Evolutionary conservation across 805 yeast species (phyloP).

Genomic region (Cyberlindnera mycetangii): DNA sequence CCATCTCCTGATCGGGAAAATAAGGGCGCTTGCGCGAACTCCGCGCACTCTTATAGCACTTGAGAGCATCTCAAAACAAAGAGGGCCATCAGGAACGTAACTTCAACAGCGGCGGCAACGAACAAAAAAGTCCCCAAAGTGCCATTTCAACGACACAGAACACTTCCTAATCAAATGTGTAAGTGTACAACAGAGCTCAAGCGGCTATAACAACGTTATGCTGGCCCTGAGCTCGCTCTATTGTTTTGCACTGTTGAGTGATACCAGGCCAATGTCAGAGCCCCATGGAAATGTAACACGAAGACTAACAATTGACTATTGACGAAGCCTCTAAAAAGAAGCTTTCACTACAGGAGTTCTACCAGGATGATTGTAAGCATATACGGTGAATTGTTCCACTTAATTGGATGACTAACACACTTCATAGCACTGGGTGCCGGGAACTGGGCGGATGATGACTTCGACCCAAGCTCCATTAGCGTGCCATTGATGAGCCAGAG

Average conservation of each 20-base stretch:
- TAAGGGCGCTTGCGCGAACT: not conserved
- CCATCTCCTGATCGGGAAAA: not conserved
- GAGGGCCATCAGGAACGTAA: not conserved
- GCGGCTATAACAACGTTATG: not conserved
- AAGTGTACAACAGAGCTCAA: not conserved
- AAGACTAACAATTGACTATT: not conserved
- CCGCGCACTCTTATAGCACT: not conserved
- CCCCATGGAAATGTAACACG: not conserved
- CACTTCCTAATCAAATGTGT: not conserved
- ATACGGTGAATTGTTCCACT: too few species aligned
- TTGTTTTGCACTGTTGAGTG: too few species aligned
- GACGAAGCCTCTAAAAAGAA: constrained; percentile 23
- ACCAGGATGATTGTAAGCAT: constrained; percentile 24
- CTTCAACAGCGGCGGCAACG: not conserved
- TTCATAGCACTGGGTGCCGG: constrained; percentile 35
- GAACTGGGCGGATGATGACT: constrained; percentile 72
- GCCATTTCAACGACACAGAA: not conserved
- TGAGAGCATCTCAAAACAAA: not conserved
- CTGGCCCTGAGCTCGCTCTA: too few species aligned
- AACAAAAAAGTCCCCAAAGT: too few species aligned
- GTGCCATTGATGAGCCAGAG: constrained; percentile 35
- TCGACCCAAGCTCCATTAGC: constrained; percentile 59
- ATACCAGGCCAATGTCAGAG: too few species aligned
- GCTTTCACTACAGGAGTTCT: constrained; percentile 25
- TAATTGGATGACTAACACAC: constrained; percentile 1